phyloP scores from a whole-genome alignment of 169 alveolate species.

The Besnoitia besnoiti region DNA sequence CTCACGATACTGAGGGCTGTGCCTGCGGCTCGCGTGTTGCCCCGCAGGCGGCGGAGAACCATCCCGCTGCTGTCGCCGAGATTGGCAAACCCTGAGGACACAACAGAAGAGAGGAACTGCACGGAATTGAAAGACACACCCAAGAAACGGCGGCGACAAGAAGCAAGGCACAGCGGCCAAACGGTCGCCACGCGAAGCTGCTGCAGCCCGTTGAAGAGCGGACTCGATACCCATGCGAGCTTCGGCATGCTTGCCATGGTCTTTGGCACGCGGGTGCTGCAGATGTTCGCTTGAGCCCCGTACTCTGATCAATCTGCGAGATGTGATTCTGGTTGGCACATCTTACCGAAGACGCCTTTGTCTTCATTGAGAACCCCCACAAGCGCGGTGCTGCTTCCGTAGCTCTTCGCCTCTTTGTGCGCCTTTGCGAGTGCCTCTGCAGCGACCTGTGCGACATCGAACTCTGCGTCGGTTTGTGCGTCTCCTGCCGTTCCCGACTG shows the following conservation, averaged over 20 bases:
- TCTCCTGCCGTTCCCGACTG: not conserved
- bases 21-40: slow-evolving; percentile 19
- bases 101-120: too few species aligned
- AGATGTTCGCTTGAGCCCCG: too few species aligned
- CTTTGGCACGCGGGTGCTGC: too few species aligned
- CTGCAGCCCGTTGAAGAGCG: too few species aligned
- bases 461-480: not conserved
- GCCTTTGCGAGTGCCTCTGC: slow-evolving; percentile 41
- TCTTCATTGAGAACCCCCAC: slow-evolving; percentile 53
- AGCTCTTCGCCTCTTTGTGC: slow-evolving; percentile 30
- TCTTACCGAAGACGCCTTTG: slow-evolving; percentile 45
- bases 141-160: too few species aligned
- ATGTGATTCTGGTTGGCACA: not conserved
- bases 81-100: slow-evolving; percentile 63
- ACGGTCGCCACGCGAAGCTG: too few species aligned
- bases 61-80: slow-evolving; percentile 75
- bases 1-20: slow-evolving; percentile 68
- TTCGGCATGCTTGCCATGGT: too few species aligned
- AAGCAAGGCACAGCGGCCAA: too few species aligned
- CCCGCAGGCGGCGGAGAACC: slow-evolving; percentile 63
- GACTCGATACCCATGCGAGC: too few species aligned
- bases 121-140: too few species aligned
- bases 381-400: slow-evolving; percentile 64
- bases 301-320: too few species aligned
- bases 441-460: slow-evolving; percentile 35